Evolutionary conservation across 139 green algal genomes (phyloP).

Genomic region (Nannochloris sp.): DNA sequence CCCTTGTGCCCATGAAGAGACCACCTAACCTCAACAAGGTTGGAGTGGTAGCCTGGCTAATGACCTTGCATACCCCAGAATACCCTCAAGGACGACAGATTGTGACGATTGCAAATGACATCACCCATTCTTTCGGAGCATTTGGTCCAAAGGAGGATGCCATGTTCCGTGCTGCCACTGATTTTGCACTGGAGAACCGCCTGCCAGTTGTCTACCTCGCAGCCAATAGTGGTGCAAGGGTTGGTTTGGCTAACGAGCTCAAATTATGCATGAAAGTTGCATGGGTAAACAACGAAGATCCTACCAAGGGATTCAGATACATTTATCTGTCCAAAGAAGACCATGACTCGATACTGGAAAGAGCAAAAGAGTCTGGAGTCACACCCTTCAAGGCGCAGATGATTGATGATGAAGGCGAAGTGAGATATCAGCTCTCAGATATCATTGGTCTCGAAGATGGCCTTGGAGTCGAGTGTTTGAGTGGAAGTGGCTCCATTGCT

Average conservation of each 20-base stretch:
- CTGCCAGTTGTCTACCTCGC: conserved; percentile 93
- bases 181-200: conserved; percentile 63
- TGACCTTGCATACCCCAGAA: conserved; percentile 82
- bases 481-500: conserved; percentile 89
- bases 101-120: conserved; percentile 94
- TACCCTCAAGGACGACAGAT: conserved; percentile 65
- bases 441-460: conserved; percentile 93
- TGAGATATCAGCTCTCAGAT: conserved; percentile 40
- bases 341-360: conserved; percentile 43
- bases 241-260: conserved; percentile 87
- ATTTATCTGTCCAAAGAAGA: conserved; percentile 85
- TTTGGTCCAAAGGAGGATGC: conserved; percentile 87
- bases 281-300: conserved; percentile 61
- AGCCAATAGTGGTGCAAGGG: conserved; percentile 84
- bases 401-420: conserved; percentile 14
- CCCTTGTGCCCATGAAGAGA: conserved; percentile 13
- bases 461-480: conserved; percentile 94
- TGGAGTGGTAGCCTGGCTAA: conserved; percentile 87
- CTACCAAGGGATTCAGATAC: conserved; percentile 78
- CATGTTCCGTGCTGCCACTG: conserved; percentile 74
- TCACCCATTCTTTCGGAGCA: conserved; percentile 80
- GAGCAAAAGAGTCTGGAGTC: not conserved
- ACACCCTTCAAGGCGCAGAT: conserved; percentile 14
- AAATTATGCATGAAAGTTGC: conserved; percentile 61
- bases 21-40: conserved; percentile 63